Conservation (phyloP, 495 filamentous ascomycete genomes). For the Aspergillus nanangensis region DNA sequence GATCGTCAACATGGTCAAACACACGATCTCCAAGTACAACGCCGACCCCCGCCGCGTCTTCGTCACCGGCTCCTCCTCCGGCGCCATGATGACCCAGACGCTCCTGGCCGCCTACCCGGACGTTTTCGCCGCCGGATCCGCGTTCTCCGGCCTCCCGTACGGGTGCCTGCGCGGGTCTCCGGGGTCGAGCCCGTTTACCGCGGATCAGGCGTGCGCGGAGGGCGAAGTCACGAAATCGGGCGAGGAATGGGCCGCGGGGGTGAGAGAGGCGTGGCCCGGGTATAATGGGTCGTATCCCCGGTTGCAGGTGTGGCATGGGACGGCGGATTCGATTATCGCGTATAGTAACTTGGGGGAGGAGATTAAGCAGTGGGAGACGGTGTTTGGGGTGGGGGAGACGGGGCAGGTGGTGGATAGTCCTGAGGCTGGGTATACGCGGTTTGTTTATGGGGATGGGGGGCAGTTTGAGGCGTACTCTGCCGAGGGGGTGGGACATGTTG, state of each 20-base stretch:
- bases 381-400: slow-evolving; percentile 33
- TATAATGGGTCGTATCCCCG: slow-evolving; percentile 48
- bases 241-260: slow-evolving; percentile 46
- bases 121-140: slow-evolving; percentile 49
- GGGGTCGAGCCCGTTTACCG: slow-evolving; percentile 20
- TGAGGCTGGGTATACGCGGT: slow-evolving; percentile 44
- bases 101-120: slow-evolving; percentile 54
- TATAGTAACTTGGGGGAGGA: slow-evolving; percentile 44
- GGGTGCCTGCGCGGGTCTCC: slow-evolving; percentile 44
- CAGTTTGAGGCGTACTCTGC: slow-evolving; percentile 44
- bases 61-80: slow-evolving; percentile 49
- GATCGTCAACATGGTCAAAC: slow-evolving; percentile 55
- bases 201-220: slow-evolving; percentile 47
- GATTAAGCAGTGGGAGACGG: slow-evolving; percentile 53
- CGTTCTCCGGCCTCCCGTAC: slow-evolving; percentile 55
- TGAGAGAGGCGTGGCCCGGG: slow-evolving; percentile 44
- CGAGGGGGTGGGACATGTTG: slow-evolving; percentile 42
- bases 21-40: slow-evolving; percentile 40
- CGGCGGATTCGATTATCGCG: slow-evolving; percentile 42
- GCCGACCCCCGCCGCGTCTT: slow-evolving; percentile 44
- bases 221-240: slow-evolving; percentile 38
- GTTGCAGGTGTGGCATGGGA: slow-evolving; percentile 53
- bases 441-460: slow-evolving; percentile 33
- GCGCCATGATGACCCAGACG: slow-evolving; percentile 36
- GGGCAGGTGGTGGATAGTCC: slow-evolving; percentile 33